A percentile compares a stretch with the other conserved stretches of the same genome.
phyloP scores from a whole-genome alignment of 2,329 filamentous ascomycete species.

The Chrysoporthe deuterocubensis region DNA sequence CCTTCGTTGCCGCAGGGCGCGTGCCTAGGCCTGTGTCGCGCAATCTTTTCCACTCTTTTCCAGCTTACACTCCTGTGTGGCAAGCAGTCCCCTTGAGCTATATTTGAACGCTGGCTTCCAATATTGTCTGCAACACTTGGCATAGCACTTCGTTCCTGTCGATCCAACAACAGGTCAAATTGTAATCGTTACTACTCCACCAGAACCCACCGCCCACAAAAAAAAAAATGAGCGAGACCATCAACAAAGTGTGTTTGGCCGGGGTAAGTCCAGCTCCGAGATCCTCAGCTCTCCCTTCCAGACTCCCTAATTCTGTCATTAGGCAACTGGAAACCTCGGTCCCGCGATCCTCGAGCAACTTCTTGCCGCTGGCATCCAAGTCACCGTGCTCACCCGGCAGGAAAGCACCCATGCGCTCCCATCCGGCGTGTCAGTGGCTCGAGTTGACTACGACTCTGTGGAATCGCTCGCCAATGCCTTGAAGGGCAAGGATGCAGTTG shows the following conservation, averaged over 20 bases:
- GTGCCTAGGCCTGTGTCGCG: too few species aligned
- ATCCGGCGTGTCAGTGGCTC: conserved; percentile 45
- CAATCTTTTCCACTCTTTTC: too few species aligned
- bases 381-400: conserved; percentile 57
- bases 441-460: conserved; percentile 49
- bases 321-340: conserved; percentile 38
- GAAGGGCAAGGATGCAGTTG: conserved; percentile 13
- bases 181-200: too few species aligned
- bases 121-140: too few species aligned
- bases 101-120: too few species aligned
- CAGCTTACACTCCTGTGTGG: too few species aligned
- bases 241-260: conserved; percentile 2
- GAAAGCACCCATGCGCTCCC: conserved; percentile 44
- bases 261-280: not conserved
- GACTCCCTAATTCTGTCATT: not conserved
- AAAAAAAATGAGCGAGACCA: not conserved
- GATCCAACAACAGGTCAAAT: too few species aligned
- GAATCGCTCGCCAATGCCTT: conserved; percentile 34
- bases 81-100: too few species aligned
- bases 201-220: not conserved
- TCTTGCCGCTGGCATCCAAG: conserved; percentile 45
- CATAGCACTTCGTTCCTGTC: too few species aligned
- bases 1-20: too few species aligned
- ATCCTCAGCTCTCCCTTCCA: not conserved
- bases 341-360: conserved; percentile 36